phyloP scores from a whole-genome alignment of 495 filamentous ascomycete species.

The Xylaria telfairii region DNA sequence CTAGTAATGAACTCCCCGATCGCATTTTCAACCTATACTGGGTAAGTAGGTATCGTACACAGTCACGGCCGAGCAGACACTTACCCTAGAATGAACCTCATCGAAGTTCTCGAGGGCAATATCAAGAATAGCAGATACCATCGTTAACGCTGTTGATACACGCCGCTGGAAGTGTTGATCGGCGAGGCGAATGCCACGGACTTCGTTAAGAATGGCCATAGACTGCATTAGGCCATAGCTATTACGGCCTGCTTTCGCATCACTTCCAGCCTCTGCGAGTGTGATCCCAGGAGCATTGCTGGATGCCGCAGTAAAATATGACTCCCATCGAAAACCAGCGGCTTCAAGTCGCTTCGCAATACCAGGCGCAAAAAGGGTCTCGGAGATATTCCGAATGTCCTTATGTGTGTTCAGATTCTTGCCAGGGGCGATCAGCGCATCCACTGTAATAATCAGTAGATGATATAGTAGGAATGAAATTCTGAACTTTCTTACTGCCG shows the following conservation, averaged over 20 bases:
- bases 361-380: constrained; percentile 37
- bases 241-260: constrained; percentile 42
- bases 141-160: constrained; percentile 39
- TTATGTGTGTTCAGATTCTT: constrained; percentile 45
- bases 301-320: constrained; percentile 39
- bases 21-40: constrained; percentile 32
- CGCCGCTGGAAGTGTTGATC: constrained; percentile 42
- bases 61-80: neutral
- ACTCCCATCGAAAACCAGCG: constrained; percentile 41
- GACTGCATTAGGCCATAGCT: constrained; percentile 40
- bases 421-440: constrained; percentile 41
- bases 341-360: constrained; percentile 29
- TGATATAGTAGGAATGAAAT: neutral
- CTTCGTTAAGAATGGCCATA: constrained; percentile 40
- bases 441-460: constrained; percentile 27
- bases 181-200: constrained; percentile 41
- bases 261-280: constrained; percentile 41
- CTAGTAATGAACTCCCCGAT: constrained; percentile 35
- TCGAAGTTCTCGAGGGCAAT: constrained; percentile 37
- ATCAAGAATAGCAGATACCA: constrained; percentile 40
- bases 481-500: constrained; percentile 24
- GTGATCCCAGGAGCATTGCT: constrained; percentile 24
- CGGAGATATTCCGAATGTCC: constrained; percentile 42
- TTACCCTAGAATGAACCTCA: constrained; percentile 37
- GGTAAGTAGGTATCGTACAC: neutral